Conservation (phyloP, 2,329 filamentous ascomycete species). For the Xylariaceae sp. region DNA sequence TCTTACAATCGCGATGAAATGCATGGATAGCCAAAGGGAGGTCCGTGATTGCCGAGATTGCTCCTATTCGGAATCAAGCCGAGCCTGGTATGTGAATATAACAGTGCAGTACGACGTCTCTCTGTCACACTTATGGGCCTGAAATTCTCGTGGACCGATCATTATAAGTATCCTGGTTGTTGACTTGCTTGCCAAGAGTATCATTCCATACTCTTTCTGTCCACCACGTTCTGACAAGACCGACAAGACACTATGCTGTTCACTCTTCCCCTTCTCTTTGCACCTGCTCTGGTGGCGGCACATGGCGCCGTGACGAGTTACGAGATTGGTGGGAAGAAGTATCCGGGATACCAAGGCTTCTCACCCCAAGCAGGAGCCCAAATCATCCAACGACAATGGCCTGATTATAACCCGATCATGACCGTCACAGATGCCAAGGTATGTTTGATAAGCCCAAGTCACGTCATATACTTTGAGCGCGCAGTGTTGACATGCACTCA, state of each 20-base stretch:
- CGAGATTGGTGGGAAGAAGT: slow-evolving; percentile 38
- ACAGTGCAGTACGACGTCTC: no score
- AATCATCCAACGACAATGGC: slow-evolving; percentile 56
- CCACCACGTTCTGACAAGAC: neutral
- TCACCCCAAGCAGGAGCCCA: slow-evolving; percentile 41
- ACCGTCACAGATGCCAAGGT: slow-evolving; percentile 41
- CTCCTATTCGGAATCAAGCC: no score
- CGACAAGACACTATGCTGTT: slow-evolving; percentile 16
- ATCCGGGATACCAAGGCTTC: slow-evolving; percentile 45
- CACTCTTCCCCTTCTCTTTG: slow-evolving; percentile 20
- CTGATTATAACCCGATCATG: slow-evolving; percentile 52
- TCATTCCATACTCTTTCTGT: slow-evolving; percentile 3
- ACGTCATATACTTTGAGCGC: no score
- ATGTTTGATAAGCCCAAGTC: no score
- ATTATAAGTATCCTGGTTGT: neutral
- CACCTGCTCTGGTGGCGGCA: slow-evolving; percentile 27
- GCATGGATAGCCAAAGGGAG: no score
- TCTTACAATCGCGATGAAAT: no score
- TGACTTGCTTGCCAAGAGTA: slow-evolving; percentile 10
- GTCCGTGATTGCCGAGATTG: no score
- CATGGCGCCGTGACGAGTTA: slow-evolving; percentile 43
- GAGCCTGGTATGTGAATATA: no score
- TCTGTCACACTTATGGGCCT: no score
- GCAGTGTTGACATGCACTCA: no score
- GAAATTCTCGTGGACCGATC: no score